Conservation (phyloP, 371 early-diverging fungal species). For the Mortierella sp. region DNA sequence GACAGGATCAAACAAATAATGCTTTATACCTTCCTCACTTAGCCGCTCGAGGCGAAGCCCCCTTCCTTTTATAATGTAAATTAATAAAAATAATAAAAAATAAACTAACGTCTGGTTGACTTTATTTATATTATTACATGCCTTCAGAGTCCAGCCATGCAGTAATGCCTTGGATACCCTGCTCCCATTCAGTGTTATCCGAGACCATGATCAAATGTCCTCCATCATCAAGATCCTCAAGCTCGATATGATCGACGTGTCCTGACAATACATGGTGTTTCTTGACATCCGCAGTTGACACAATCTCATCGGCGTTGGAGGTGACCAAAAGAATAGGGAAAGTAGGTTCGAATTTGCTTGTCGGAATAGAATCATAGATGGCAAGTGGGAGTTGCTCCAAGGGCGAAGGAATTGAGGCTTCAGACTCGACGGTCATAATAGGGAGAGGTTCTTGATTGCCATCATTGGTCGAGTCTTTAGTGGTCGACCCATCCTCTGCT, state of each 20-base stretch:
- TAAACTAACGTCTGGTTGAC: not conserved
- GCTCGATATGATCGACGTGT: constrained; percentile 52
- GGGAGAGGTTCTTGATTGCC: constrained; percentile 9
- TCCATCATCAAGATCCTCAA: constrained; percentile 43
- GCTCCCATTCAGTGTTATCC: constrained; percentile 51
- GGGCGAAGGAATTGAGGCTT: constrained; percentile 44
- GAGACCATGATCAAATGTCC: constrained; percentile 53
- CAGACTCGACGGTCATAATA: constrained; percentile 38
- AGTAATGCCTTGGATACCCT: constrained; percentile 52
- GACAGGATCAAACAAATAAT: too few species aligned
- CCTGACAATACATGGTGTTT: constrained; percentile 33
- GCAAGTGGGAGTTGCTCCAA: constrained; percentile 42
- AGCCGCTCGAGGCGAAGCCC: not conserved
- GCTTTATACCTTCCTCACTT: not conserved
- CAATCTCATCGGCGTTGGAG: constrained; percentile 45
- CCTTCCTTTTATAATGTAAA: constrained; percentile 1
- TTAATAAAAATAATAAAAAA: constrained; percentile 10
- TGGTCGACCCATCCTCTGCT: not conserved
- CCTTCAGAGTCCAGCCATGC: constrained; percentile 54
- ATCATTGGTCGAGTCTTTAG: not conserved
- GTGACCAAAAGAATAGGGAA: constrained; percentile 54
- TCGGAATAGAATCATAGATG: constrained; percentile 48
- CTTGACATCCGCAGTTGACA: constrained; percentile 49
- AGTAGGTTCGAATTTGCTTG: constrained; percentile 43
- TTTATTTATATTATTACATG: constrained; percentile 17